Evolutionary conservation across 345 rosid species (phyloP), one percentile per base, ranked within the genome.

Genomic region (Linum tenue): DNA sequence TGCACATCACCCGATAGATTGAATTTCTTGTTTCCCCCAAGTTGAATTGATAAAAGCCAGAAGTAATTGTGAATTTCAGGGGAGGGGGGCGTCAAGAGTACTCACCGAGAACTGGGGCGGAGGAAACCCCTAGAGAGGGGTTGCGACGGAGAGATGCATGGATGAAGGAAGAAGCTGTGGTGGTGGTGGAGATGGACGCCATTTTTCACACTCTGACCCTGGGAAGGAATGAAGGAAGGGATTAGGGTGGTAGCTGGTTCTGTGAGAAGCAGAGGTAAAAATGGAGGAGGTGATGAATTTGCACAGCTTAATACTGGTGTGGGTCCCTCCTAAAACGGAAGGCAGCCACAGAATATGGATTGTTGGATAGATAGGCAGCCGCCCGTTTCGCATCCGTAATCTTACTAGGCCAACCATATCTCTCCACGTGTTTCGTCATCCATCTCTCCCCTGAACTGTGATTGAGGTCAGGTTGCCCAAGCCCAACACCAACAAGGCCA

Each of bases 361-460:
- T 9, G 8, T 17, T 22, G 60, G 37, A 63, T 58, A 44, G 79
- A 55, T 39, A 41, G 64, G 11, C 5, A 64, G 67, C 83, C 77
- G 42, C 53, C 57, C 78, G 43, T 71, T 76, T 68, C 81, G 79
- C 73, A 83, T 87, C 85, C 76, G 67, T 64, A 82, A 87, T 86
- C 96, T 64, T 53, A 42, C n/a, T 14, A 2, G 37, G 22, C 98
- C 96, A 84, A 85, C 68, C 77, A 48, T 0, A 0, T 69, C 43
- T 7, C 2, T 75, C 86, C 95, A 92, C 90, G 92, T 92, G 89
- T 72, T 75, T 55, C 48, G 15, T 60, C 43, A 81, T 84, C 85
- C 70, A 37, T 14, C 62, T 9, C 40, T 35, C 31, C 0, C 31
- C 31, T 22, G 31, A 22, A 22, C 31, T 22, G 31, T 22, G 31